Conservation (phyloP, 768 basidiomycete species). For the Cubamyces sp. region DNA sequence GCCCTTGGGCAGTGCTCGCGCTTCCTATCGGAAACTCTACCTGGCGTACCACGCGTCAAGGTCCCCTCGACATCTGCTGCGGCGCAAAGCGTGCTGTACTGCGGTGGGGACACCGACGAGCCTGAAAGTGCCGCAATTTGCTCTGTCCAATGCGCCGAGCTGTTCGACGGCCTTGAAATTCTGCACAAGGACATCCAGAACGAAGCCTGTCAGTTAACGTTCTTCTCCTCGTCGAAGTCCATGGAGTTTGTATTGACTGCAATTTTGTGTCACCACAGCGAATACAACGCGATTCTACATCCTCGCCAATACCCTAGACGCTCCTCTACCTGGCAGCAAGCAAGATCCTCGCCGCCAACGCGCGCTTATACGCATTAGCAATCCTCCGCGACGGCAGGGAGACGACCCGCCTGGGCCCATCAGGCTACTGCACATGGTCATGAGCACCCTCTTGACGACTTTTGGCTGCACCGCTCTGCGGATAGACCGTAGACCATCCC, state of each 20-base stretch:
- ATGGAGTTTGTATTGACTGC: background rate
- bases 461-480: conserved; percentile 52
- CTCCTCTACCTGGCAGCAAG: conserved; percentile 31
- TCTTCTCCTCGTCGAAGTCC: no score
- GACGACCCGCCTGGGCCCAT: conserved; percentile 15
- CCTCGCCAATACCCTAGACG: conserved; percentile 44
- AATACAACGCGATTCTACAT: conserved; percentile 77
- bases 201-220: conserved; percentile 44
- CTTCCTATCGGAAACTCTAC: conserved; percentile 59
- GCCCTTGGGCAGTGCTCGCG: conserved; percentile 78
- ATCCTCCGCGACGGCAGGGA: conserved; percentile 13
- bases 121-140: conserved; percentile 72
- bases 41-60: conserved; percentile 54
- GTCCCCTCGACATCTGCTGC: conserved; percentile 77
- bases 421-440: conserved; percentile 16
- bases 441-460: conserved; percentile 37
- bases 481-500: conserved; percentile 68
- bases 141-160: conserved; percentile 61
- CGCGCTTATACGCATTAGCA: conserved; percentile 45
- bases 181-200: conserved; percentile 69
- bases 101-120: conserved; percentile 47
- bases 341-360: conserved; percentile 28
- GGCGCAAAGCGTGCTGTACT: conserved; percentile 48
- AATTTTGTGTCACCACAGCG: conserved; percentile 40
- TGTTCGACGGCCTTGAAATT: conserved; percentile 66